A percentile compares a stretch with the other conserved stretches of the same genome.
phyloP scores from a whole-genome alignment of 768 basidiomycete species.

The Termitomyces sp. region DNA sequence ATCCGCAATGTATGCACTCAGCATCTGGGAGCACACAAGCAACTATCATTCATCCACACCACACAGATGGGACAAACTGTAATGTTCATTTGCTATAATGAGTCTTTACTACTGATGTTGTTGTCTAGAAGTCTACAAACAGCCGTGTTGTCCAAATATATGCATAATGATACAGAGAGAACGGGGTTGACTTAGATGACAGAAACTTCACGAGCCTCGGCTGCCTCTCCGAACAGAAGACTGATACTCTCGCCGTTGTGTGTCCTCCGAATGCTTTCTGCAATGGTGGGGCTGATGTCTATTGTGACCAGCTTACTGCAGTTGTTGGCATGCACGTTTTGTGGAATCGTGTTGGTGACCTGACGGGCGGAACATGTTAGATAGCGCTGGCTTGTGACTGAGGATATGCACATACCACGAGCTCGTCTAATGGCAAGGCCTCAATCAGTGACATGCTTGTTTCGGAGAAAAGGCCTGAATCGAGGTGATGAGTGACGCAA shows the following conservation, averaged over 20 bases:
- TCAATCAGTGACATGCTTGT: slow-evolving; percentile 64
- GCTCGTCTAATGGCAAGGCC: slow-evolving; percentile 70
- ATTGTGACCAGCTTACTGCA: slow-evolving; percentile 82
- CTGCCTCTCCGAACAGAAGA: slow-evolving; percentile 81
- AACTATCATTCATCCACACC: neutral
- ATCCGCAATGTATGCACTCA: neutral
- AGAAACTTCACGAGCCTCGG: slow-evolving; percentile 42
- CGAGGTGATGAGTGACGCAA: neutral
- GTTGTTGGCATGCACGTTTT: slow-evolving; percentile 55
- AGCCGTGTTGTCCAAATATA: slow-evolving; percentile 5
- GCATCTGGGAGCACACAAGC: neutral
- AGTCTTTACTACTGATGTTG: slow-evolving; percentile 1
- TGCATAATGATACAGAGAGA: slow-evolving; percentile 14
- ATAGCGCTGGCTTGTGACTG: neutral
- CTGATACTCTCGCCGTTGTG: slow-evolving; percentile 95
- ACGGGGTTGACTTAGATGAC: slow-evolving; percentile 22
- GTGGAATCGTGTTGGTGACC: slow-evolving; percentile 96
- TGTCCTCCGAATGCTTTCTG: slow-evolving; percentile 93
- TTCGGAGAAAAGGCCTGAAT: slow-evolving; percentile 73
- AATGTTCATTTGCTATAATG: neutral
- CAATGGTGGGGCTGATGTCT: slow-evolving; percentile 88
- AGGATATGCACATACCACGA: slow-evolving; percentile 60
- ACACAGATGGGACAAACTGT: neutral
- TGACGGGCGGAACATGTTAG: slow-evolving; percentile 23
- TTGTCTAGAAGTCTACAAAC: slow-evolving; percentile 14